Percentiles rank a stretch among this genome's conserved stretches.
Evolutionary conservation across 768 basidiomycete genomes (phyloP).

Genomic region (Pleurotus sapidus): DNA sequence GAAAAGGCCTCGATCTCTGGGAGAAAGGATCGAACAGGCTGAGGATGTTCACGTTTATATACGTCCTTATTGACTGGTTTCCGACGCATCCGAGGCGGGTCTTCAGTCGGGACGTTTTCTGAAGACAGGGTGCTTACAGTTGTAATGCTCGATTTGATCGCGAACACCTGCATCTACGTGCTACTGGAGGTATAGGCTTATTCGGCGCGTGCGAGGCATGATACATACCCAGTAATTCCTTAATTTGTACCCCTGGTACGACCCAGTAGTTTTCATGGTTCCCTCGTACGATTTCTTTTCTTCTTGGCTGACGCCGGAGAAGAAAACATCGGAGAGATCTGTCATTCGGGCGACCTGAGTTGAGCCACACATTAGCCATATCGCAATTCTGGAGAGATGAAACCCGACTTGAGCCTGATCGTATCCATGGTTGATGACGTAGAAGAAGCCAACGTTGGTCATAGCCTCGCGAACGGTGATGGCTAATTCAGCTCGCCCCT

Average conservation of each 20-base stretch:
- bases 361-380: not conserved
- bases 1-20: constrained; percentile 33
- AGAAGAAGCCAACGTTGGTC: constrained; percentile 43
- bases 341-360: constrained; percentile 43
- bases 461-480: constrained; percentile 43
- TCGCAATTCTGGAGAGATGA: too few species aligned
- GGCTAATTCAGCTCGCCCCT: constrained; percentile 35
- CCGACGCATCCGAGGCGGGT: too few species aligned
- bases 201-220: not conserved
- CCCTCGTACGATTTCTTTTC: constrained; percentile 42
- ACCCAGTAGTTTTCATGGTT: constrained; percentile 37
- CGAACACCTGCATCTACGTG: constrained; percentile 59
- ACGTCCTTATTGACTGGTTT: constrained; percentile 31
- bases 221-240: constrained; percentile 48
- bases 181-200: constrained; percentile 24
- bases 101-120: not conserved
- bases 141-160: constrained; percentile 65
- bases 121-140: constrained; percentile 34
- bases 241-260: constrained; percentile 55
- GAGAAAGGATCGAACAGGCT: constrained; percentile 31
- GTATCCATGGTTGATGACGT: constrained; percentile 46
- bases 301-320: constrained; percentile 33
- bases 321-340: constrained; percentile 46
- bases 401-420: constrained; percentile 30
- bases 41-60: constrained; percentile 29